A percentile compares a stretch with the other conserved stretches of the same genome.
Conservation (phyloP, 2,329 filamentous ascomycete genomes). For the Botrytis fabae region DNA sequence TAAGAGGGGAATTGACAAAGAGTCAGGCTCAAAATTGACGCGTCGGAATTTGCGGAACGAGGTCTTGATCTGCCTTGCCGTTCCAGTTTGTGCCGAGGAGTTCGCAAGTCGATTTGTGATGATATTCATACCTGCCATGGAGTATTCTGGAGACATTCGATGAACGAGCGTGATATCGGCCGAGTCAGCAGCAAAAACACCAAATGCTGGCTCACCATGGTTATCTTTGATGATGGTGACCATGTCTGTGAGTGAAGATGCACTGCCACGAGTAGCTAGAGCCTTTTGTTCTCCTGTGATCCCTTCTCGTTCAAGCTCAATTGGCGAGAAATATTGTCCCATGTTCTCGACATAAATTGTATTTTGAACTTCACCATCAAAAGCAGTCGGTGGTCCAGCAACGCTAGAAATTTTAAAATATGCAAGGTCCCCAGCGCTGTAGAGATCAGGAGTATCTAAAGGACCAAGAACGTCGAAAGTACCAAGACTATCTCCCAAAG, state of each 20-base stretch:
- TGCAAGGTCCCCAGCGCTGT: not conserved
- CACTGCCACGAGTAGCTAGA: conserved; percentile 26
- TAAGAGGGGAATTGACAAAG: not conserved
- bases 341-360: conserved; percentile 24
- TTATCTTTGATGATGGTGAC: conserved; percentile 27
- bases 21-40: not conserved
- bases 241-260: conserved; percentile 28
- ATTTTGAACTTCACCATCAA: conserved; percentile 29
- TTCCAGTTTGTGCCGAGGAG: conserved; percentile 27
- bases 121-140: conserved; percentile 21
- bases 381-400: conserved; percentile 32
- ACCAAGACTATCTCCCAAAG: not conserved
- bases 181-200: conserved; percentile 30
- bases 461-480: conserved; percentile 22
- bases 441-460: conserved; percentile 8
- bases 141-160: not conserved
- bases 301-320: not conserved
- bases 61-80: conserved; percentile 25
- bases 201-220: conserved; percentile 23
- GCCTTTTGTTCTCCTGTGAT: not conserved
- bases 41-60: not conserved
- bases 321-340: not conserved
- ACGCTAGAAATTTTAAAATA: conserved; percentile 10
- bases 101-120: conserved; percentile 34
- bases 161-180: conserved; percentile 30